Percentiles rank a stretch among this genome's conserved stretches.
Conservation (phyloP, 306 rosid species). For the Inga oerstediana region DNA sequence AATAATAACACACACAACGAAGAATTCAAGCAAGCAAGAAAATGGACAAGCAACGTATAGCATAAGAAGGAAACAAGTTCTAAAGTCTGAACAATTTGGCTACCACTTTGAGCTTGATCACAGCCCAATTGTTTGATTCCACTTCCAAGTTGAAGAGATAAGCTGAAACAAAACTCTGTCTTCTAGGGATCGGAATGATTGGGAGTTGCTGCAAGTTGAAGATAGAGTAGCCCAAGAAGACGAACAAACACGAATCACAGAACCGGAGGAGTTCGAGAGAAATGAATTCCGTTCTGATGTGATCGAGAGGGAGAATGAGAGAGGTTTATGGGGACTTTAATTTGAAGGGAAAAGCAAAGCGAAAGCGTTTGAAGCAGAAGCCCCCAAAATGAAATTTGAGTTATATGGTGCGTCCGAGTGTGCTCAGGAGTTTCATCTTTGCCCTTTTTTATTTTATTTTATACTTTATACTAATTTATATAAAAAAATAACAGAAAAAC, state of each 20-base stretch:
- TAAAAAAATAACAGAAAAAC: too few relatives aligned
- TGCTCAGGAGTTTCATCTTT: not conserved
- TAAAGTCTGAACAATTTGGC: not conserved
- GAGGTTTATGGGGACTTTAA: slow-evolving; percentile 34
- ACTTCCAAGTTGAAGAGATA: slow-evolving; percentile 28
- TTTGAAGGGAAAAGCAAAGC: slow-evolving; percentile 35
- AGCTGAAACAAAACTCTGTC: slow-evolving; percentile 32
- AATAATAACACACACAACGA: not conserved
- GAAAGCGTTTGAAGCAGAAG: slow-evolving; percentile 6
- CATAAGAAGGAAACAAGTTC: not conserved
- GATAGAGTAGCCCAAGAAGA: slow-evolving; percentile 11
- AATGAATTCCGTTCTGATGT: slow-evolving; percentile 14
- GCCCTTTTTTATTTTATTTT: not conserved
- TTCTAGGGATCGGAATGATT: slow-evolving; percentile 48
- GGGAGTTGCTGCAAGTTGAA: not conserved
- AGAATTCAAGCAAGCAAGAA: slow-evolving; percentile 1
- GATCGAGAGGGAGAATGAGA: slow-evolving; percentile 33
- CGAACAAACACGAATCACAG: slow-evolving; percentile 19
- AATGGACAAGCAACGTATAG: not conserved
- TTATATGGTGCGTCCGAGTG: not conserved
- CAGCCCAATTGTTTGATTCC: slow-evolving; percentile 27
- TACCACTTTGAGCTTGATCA: slow-evolving; percentile 48
- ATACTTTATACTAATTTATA: too few relatives aligned
- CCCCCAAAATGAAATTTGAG: not conserved
- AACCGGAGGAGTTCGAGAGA: not conserved